Conservation (phyloP, 1,284 basidiomycete species). For the Lignosus rhinocerotis region DNA sequence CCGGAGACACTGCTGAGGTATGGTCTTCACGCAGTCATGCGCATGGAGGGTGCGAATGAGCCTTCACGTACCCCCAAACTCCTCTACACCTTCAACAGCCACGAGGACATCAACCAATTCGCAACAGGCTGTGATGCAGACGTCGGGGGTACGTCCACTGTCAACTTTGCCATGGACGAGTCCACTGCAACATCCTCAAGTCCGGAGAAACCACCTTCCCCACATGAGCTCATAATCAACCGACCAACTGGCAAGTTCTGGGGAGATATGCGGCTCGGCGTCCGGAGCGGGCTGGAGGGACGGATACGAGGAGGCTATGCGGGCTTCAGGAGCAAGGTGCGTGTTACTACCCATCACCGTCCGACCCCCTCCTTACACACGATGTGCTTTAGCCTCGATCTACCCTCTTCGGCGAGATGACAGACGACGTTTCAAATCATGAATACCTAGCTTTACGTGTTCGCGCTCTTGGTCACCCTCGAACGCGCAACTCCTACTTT, state of each 20-base stretch:
- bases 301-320: conserved; percentile 78
- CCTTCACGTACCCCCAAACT: conserved; percentile 58
- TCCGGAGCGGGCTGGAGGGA: conserved; percentile 60
- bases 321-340: conserved; percentile 79
- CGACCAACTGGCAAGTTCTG: conserved; percentile 64
- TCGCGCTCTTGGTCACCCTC: conserved; percentile 67
- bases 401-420: conserved; percentile 81
- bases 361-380: not conserved
- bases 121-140: conserved; percentile 82
- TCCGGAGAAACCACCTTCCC: conserved; percentile 39
- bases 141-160: conserved; percentile 83
- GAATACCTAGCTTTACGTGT: conserved; percentile 79
- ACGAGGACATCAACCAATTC: conserved; percentile 58
- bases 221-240: conserved; percentile 29
- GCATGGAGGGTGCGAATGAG: conserved; percentile 71
- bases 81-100: conserved; percentile 63
- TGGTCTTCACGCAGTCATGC: conserved; percentile 47
- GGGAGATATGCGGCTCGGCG: conserved; percentile 71
- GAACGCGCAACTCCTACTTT: conserved; percentile 77
- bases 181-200: conserved; percentile 27
- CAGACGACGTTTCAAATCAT: conserved; percentile 80
- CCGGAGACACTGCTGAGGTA: conserved; percentile 6
- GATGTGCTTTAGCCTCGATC: conserved; percentile 46
- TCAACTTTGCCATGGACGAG: conserved; percentile 63
- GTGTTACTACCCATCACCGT: conserved; percentile 17